Evolutionary conservation across 2,329 filamentous ascomycete species (phyloP), one percentile per base, ranked within the genome.

Genomic region (Penicillium sp.): DNA sequence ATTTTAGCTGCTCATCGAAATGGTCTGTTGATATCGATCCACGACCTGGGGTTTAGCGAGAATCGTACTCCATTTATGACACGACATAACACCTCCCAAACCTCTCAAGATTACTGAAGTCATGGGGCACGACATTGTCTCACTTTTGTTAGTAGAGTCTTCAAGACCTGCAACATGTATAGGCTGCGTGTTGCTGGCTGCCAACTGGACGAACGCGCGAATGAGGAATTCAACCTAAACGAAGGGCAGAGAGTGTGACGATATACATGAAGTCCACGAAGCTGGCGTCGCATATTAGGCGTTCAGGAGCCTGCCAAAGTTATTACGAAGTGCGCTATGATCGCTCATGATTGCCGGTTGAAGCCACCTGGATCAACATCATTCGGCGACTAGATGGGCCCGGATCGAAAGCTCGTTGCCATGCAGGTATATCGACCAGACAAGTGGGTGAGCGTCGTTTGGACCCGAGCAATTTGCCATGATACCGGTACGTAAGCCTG

Each of bases 351-450:
- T 41, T 41, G 64, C 55, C 53, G 17, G 53, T 46, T 19, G 30
- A 61, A 50, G 61, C 60, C 65, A 66, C 63, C 64, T 67, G 65
- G 46, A 47, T 17, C 8, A 41, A 57, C 63, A 35, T 56, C 51
- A 66, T 65, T 65, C 52, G 64, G 60, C 60, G 55, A 56, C 26
- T 26, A 11, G 41, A 59, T 62, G 57, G 60, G 47, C 55, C 63
- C 31, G 46, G 52, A 49, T 38, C 35, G 41, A 38, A 45, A 19
- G 41, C 46, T 52, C 35, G 58, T 47, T 56, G 56, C 55, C 47
- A 30, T 52, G 55, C 30, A 29, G 51, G 47, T 41, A 13, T 45
- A 13, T 52, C 26, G 46, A 17, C n/a, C 26, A 31, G 17, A 21
- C 15, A 45, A 41, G 47, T 41, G 51, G 29, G 55, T 53, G 50